A percentile compares a stretch with the other conserved stretches of the same genome.
Conservation (phyloP, 805 yeast species). For the Maudiozyma serrabonitensis region DNA sequence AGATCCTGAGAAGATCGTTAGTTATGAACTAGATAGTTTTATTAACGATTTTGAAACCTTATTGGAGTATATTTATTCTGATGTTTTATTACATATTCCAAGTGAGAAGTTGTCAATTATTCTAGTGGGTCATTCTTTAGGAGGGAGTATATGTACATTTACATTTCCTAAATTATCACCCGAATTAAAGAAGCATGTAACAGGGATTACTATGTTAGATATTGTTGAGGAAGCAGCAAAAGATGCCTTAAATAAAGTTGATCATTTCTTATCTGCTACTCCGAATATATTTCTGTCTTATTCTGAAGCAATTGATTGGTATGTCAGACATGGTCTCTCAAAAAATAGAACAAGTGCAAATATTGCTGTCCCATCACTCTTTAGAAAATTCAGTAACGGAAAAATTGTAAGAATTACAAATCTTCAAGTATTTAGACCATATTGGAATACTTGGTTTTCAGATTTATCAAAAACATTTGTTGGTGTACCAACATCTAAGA, state of each 20-base stretch:
- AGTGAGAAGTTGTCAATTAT: slow-evolving; percentile 31
- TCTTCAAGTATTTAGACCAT: slow-evolving; percentile 48
- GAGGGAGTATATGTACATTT: slow-evolving; percentile 74
- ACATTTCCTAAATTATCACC: slow-evolving; percentile 28
- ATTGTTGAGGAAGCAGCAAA: slow-evolving; percentile 92
- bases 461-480: slow-evolving; percentile 52
- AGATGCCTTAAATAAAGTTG: slow-evolving; percentile 57
- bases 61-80: slow-evolving; percentile 31
- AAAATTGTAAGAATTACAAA: slow-evolving; percentile 54
- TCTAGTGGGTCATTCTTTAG: slow-evolving; percentile 83
- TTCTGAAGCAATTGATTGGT: slow-evolving; percentile 73
- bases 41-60: slow-evolving; percentile 49
- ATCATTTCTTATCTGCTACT: slow-evolving; percentile 49
- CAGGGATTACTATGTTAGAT: slow-evolving; percentile 74
- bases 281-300: slow-evolving; percentile 50
- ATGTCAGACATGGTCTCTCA: slow-evolving; percentile 45
- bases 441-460: slow-evolving; percentile 79
- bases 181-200: slow-evolving; percentile 26
- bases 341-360: slow-evolving; percentile 52
- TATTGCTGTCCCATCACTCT: slow-evolving; percentile 68
- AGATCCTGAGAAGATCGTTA: slow-evolving; percentile 18
- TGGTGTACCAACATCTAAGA: slow-evolving; percentile 45
- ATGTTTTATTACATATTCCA: slow-evolving; percentile 5
- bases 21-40: slow-evolving; percentile 42
- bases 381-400: slow-evolving; percentile 25